phyloP scores from a whole-genome alignment of 768 basidiomycete genomes.

The Boletus sp. region DNA sequence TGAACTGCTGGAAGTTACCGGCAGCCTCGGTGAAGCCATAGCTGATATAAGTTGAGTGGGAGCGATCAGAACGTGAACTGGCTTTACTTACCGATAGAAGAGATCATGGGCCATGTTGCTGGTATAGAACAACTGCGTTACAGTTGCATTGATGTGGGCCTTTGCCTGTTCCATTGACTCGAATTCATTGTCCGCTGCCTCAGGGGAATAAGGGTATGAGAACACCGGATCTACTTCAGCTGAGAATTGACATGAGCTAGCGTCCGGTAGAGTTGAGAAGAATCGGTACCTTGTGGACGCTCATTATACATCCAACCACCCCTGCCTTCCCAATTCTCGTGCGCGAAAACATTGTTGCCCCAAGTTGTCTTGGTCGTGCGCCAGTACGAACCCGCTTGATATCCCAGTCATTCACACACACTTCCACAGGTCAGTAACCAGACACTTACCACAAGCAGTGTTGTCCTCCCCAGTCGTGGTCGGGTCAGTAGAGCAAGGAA shows the following conservation, averaged over 20 bases:
- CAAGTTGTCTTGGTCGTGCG: slow-evolving; percentile 76
- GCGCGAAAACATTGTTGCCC: slow-evolving; percentile 91
- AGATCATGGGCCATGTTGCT: slow-evolving; percentile 78
- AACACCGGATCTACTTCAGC: slow-evolving; percentile 38
- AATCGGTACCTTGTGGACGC: slow-evolving; percentile 57
- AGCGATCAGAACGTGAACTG: neutral
- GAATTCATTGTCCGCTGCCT: slow-evolving; percentile 42
- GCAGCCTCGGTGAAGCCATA: slow-evolving; percentile 90
- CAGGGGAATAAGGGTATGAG: slow-evolving; percentile 73
- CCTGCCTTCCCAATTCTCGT: slow-evolving; percentile 87
- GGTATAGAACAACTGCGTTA: slow-evolving; percentile 90
- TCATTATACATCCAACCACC: slow-evolving; percentile 67
- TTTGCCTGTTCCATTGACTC: slow-evolving; percentile 71
- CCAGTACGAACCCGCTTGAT: slow-evolving; percentile 36
- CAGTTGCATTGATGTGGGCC: slow-evolving; percentile 80
- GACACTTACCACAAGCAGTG: slow-evolving; percentile 7
- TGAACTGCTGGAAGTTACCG: slow-evolving; percentile 98
- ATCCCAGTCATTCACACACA: neutral
- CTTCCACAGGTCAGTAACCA: neutral
- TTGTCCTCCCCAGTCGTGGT: slow-evolving; percentile 18
- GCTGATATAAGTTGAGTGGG: slow-evolving; percentile 33
- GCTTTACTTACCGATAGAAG: slow-evolving; percentile 56
- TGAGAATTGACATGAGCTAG: neutral
- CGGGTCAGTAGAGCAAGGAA: slow-evolving; percentile 73
- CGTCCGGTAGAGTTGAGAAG: neutral